phyloP scores from a whole-genome alignment of 2,329 filamentous ascomycete species.

The Calonectria ilicicola region DNA sequence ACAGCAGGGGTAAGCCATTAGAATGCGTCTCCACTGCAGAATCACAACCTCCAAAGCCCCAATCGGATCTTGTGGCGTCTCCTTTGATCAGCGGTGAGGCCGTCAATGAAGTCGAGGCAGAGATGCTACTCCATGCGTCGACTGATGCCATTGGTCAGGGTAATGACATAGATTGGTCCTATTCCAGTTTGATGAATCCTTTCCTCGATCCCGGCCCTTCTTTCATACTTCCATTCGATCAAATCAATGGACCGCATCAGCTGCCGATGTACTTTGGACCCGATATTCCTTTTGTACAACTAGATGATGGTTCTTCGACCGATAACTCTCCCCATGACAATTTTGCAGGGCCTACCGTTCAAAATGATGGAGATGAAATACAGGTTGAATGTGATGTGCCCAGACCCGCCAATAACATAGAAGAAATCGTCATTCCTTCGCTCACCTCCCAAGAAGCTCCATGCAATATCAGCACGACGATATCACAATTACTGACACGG shows the following conservation, averaged over 20 bases:
- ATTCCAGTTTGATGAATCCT: conserved; percentile 22
- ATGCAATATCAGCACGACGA: neutral
- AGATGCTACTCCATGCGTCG: neutral
- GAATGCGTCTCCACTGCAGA: neutral
- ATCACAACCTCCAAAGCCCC: neutral
- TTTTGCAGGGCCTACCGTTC: neutral
- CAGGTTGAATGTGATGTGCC: neutral
- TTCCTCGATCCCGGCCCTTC: conserved; percentile 18
- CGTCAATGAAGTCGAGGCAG: neutral
- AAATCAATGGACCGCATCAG: neutral
- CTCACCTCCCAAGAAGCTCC: neutral
- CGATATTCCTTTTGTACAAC: conserved; percentile 7
- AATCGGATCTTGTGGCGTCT: neutral
- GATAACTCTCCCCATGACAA: neutral
- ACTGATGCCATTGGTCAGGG: neutral
- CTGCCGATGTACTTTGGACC: conserved; percentile 20
- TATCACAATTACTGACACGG: conserved; percentile 17
- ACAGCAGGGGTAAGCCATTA: neutral
- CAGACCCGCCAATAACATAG: neutral
- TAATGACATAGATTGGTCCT: neutral
- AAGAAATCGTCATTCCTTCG: neutral
- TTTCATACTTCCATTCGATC: conserved; percentile 5
- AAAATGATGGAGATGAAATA: neutral
- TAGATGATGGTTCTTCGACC: neutral
- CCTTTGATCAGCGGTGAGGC: neutral